Evolutionary conservation across 352 stramenopile species (phyloP).

Genomic region (Phytophthora syringae): DNA sequence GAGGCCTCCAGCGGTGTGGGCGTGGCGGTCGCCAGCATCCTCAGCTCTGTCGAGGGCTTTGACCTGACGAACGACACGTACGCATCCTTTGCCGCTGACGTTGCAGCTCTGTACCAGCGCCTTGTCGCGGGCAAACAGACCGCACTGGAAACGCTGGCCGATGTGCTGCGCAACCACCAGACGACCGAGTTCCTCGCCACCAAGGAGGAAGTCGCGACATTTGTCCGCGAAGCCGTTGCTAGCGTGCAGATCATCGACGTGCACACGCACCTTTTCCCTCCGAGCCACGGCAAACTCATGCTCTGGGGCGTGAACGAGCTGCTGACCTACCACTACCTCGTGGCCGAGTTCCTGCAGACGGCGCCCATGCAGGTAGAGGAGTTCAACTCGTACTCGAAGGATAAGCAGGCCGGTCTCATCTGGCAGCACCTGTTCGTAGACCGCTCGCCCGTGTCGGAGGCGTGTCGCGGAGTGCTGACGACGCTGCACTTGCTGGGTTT

Average conservation of each 20-base stretch:
- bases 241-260: constrained; percentile 58
- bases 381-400: constrained; percentile 85
- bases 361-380: constrained; percentile 71
- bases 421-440: constrained; percentile 93
- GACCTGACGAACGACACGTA: constrained; percentile 46
- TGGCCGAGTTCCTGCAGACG: constrained; percentile 94
- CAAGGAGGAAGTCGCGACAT: constrained; percentile 34
- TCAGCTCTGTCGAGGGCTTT: constrained; percentile 50
- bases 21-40: constrained; percentile 44
- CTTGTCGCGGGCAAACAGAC: constrained; percentile 44
- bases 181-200: constrained; percentile 50
- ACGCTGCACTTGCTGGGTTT: constrained; percentile 86
- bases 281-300: constrained; percentile 90
- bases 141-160: constrained; percentile 41
- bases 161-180: constrained; percentile 46
- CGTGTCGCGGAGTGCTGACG: constrained; percentile 91
- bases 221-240: constrained; percentile 48
- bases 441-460: constrained; percentile 90
- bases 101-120: constrained; percentile 56
- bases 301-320: constrained; percentile 95
- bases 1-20: constrained; percentile 44
- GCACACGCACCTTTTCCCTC: constrained; percentile 95
- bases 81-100: constrained; percentile 51
- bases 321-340: constrained; percentile 96
- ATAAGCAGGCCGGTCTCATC: constrained; percentile 86